Base-by-base conservation (phyloP, 352 stramenopile genomes). In the Globisporangium acanthophoron region DNA sequence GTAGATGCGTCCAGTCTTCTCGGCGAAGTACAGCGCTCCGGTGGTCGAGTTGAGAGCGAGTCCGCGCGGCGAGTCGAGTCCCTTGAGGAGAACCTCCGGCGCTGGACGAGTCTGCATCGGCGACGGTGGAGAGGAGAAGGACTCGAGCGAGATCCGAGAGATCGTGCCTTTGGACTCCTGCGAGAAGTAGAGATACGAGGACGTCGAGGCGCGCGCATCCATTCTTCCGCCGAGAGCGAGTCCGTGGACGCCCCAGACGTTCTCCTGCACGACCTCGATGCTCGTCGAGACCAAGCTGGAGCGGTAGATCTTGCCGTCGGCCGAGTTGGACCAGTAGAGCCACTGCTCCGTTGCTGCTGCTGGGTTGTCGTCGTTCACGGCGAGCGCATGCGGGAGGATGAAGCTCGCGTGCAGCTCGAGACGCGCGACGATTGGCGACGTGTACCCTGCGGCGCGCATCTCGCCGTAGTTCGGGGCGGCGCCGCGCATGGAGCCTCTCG, bases 291-390 rank as follows among this genome's bases (percentile, higher is more conserved):
- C 15, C n/a, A 88, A 59, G 41, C 66, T 78, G n/a, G 67, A 88
- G 1, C 74, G 65, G 56, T 92, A 92, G 40, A 92, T 82, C 0
- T 47, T 66, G 0, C 81, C 79, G 39, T 92, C 81, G 1, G 58
- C 64, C 6, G 79, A 82, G 46, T 90, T 92, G 33, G 79, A 83
- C 81, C 81, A 92, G 59, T 85, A 90, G 4, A 92, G 56, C 65
- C 73, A 83, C 43, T 76, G 21, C 37, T 58, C 31, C 27, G 21
- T 54, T 21, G 13, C 18, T 31, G 40, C 21, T 6, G 44, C 2
- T 2, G 27, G n/a, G 15, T 7, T 27, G n/a, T 40, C 51, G 62
- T 74, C 62, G 20, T 82, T 70, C 18, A 89, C 63, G 7, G 61
- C 67, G 20, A 90, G 56, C 4, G 81, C 74, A 7, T 84, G 76